Base-by-base conservation (phyloP, 108 stramenopile genomes). In the Stephanodiscus triporus region DNA sequence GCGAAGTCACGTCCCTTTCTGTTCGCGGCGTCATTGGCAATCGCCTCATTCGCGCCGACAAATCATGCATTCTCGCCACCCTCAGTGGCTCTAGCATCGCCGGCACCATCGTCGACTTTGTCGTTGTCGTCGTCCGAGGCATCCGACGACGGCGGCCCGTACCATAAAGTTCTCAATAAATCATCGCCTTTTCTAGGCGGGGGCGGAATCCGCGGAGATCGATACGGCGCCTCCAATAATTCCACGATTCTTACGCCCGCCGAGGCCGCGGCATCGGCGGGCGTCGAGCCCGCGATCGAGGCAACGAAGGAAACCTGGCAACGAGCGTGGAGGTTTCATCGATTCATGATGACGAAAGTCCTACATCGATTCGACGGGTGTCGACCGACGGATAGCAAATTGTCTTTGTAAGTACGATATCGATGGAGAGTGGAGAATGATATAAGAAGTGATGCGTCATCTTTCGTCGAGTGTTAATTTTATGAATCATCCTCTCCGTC, bases 251-350 rank as follows among this genome's bases (percentile, higher is more conserved):
- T 82, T 16, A 38, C 76, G 1, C 76, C 81, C 16, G 1, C 38
- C 10, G 74, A 77, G 14, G 83, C 77, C 0, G 86, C 86, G 0
- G 20, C 6, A 3, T 16, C 17, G 2, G 71, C 86, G 2, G 84
- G 84, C 20, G 86, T 89, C 30, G 22, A 27, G 23, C 84, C 84
- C 8, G 54, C 81, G 6, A 32, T 54, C 2, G 58, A 77, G 43
- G 88, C 82, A 6, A 66, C 86, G 20, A 73, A 73, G 38, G 48
- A 42, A 43, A 65, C 70, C 8, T 91, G 87, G 86, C 79, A 87
- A 63, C 47, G 72, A 38, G 87, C 88, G 9, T 91, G 88, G 88
- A 80, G 62, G 20, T 58, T 85, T 19, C 85, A 86, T 61, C 51
- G 76, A 23, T 48, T 60, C 9, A 11, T 81, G 47, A 58, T 91